Evolutionary conservation across 352 stramenopile genomes (phyloP).

Genomic region (Phytophthora uliginosa): DNA sequence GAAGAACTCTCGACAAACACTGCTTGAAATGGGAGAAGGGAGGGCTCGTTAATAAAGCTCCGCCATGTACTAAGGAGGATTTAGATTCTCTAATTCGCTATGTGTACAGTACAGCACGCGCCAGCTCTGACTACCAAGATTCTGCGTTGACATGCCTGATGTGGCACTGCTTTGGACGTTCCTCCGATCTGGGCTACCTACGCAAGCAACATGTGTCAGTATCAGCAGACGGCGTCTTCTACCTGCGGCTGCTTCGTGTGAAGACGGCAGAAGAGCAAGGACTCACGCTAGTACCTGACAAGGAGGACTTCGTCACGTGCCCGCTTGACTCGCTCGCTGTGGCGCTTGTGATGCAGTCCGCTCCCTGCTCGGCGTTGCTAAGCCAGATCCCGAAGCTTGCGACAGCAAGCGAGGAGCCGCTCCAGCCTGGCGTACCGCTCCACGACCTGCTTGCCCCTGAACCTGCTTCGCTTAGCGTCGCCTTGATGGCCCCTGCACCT

Average conservation of each 20-base stretch:
- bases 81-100: conserved; percentile 18
- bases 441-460: background rate
- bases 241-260: conserved; percentile 35
- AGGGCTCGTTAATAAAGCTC: conserved; percentile 29
- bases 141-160: conserved; percentile 36
- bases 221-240: conserved; percentile 25
- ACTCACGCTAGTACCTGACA: conserved; percentile 39
- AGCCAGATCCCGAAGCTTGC: conserved; percentile 17
- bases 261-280: conserved; percentile 44
- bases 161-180: conserved; percentile 49
- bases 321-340: conserved; percentile 24
- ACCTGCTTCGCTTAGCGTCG: background rate
- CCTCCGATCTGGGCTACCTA: conserved; percentile 32
- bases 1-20: conserved; percentile 21
- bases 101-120: conserved; percentile 10
- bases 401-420: background rate
- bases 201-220: conserved; percentile 38
- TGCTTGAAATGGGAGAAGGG: conserved; percentile 27
- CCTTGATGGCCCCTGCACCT: background rate
- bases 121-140: conserved; percentile 39
- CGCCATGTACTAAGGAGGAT: conserved; percentile 41
- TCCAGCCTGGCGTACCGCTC: background rate
- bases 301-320: background rate
- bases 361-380: conserved; percentile 14
- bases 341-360: conserved; percentile 25